phyloP scores from a whole-genome alignment of 2,329 filamentous ascomycete genomes.

The Orbilia quercus region DNA sequence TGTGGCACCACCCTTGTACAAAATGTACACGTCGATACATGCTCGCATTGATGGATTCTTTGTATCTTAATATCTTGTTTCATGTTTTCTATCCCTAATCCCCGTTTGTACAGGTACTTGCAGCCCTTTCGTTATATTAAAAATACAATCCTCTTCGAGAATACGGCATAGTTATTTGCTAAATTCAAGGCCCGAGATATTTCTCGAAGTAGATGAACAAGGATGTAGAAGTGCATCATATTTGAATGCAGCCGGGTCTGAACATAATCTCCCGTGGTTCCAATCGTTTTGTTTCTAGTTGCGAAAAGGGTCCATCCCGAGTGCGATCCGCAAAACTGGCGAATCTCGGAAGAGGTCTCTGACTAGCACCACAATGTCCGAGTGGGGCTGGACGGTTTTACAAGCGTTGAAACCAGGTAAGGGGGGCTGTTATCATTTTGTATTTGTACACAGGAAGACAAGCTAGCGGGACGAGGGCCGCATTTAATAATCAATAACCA shows the following conservation, averaged over 20 bases:
- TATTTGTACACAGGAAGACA: background rate
- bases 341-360: conserved; percentile 40
- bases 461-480: background rate
- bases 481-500: background rate
- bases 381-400: conserved; percentile 23
- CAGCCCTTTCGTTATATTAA: conserved; percentile 6
- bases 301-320: conserved; percentile 37
- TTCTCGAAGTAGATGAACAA: background rate
- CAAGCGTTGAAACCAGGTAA: conserved; percentile 2
- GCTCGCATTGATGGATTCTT: conserved; percentile 10
- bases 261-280: conserved; percentile 27
- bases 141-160: background rate
- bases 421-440: conserved; percentile 9
- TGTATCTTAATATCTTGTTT: conserved; percentile 28
- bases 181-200: background rate
- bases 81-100: conserved; percentile 8
- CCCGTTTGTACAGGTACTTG: background rate
- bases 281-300: conserved; percentile 40
- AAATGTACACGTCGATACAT: conserved; percentile 24
- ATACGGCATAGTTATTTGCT: no score
- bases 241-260: background rate
- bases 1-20: conserved; percentile 48
- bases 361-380: conserved; percentile 22
- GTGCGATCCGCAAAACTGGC: conserved; percentile 47
- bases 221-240: no score